These are phyloP conservation scores for Eutrema salsugineum DNA, from an alignment of 441 rosid species.

Conservation along the genomic window DNA sequence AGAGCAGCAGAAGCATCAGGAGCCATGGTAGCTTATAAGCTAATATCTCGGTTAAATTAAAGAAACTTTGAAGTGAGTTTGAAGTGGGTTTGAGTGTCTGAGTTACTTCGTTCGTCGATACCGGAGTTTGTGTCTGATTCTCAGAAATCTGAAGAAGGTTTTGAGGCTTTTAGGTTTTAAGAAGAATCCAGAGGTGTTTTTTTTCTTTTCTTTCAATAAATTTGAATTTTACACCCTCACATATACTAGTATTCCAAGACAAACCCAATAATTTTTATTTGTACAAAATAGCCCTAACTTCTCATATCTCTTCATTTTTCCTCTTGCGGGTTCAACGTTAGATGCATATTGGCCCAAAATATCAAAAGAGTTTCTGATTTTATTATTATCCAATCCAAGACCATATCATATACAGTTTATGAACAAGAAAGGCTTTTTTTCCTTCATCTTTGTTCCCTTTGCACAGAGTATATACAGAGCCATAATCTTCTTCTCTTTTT, in stretches of 20 bases:
- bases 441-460: not conserved
- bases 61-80: not conserved
- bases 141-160: slow-evolving; percentile 5
- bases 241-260: not conserved
- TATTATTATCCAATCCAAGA: slow-evolving; percentile 7
- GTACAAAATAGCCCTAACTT: not conserved
- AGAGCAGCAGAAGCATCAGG: slow-evolving; percentile 68
- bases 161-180: slow-evolving; percentile 29
- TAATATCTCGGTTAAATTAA: not conserved
- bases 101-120: slow-evolving; percentile 4
- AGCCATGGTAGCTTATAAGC: slow-evolving; percentile 42
- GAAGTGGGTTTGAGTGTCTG: not conserved
- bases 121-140: slow-evolving; percentile 17
- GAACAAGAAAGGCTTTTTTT: slow-evolving; percentile 7
- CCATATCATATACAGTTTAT: slow-evolving; percentile 8
- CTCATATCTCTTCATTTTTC: not conserved
- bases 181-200: slow-evolving; percentile 21
- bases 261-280: not conserved
- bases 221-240: slow-evolving; percentile 14
- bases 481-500: slow-evolving; percentile 1
- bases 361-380: slow-evolving; percentile 3
- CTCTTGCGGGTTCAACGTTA: too few relatives aligned
- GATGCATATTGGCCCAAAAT: not conserved
- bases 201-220: not conserved
- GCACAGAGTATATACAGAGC: slow-evolving; percentile 23